Conservation (phyloP, 768 basidiomycete genomes). For the Russula earlei region DNA sequence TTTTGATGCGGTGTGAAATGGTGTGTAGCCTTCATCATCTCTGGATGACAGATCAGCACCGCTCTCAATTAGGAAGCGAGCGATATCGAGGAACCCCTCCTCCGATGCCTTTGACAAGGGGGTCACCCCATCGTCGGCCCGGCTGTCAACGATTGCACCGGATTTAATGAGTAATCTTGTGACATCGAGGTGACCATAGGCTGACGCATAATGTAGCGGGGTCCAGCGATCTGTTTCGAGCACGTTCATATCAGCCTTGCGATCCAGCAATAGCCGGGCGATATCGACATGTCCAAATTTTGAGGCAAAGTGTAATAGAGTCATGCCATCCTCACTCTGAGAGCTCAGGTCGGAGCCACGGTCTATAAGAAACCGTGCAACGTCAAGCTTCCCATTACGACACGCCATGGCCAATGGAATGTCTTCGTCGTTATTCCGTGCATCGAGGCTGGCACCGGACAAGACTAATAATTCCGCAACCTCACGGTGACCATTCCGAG, state of each 20-base stretch:
- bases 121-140: neutral
- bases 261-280: no score
- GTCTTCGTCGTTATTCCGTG: neutral
- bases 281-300: no score
- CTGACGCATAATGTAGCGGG: no score
- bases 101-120: neutral
- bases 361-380: neutral
- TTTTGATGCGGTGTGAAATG: neutral
- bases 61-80: neutral
- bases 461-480: neutral
- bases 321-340: neutral
- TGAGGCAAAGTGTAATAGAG: neutral
- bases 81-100: neutral
- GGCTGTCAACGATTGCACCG: neutral
- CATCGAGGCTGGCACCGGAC: neutral
- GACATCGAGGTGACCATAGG: no score
- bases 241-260: no score
- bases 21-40: neutral
- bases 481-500: neutral
- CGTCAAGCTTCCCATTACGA: neutral
- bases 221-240: no score
- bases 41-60: neutral
- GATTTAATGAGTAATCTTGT: neutral
- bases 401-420: neutral
- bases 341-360: neutral